Conservation (phyloP, 345 rosid genomes). For the Eucalyptus regnans region DNA sequence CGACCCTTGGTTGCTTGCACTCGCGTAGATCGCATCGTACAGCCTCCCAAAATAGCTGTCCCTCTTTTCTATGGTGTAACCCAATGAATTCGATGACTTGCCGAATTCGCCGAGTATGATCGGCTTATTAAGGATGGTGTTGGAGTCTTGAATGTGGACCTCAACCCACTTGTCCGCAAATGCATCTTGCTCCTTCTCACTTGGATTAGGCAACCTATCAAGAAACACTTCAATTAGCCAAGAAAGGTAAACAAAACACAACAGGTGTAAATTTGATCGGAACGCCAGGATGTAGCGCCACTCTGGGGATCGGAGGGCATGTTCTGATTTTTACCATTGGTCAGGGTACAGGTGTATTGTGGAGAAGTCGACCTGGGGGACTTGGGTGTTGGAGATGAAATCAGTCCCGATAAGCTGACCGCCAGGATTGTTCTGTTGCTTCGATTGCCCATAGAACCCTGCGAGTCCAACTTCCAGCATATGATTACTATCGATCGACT, state of each 20-base stretch:
- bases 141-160: conserved; percentile 33
- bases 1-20: conserved; percentile 33
- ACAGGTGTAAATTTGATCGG: neutral
- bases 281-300: neutral
- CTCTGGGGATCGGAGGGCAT: neutral
- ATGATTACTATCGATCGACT: conserved; percentile 54
- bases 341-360: conserved; percentile 74
- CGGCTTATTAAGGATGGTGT: conserved; percentile 36
- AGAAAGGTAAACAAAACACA: neutral
- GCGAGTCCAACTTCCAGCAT: conserved; percentile 63
- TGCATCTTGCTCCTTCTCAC: conserved; percentile 13
- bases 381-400: conserved; percentile 49
- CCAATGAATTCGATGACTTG: conserved; percentile 26
- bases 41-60: conserved; percentile 28
- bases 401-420: conserved; percentile 31
- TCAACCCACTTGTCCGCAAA: conserved; percentile 45
- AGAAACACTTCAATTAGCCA: neutral
- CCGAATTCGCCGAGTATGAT: conserved; percentile 54
- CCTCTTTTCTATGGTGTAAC: conserved; percentile 37
- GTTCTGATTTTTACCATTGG: conserved; percentile 29
- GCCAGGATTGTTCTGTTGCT: conserved; percentile 30
- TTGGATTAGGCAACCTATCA: conserved; percentile 37
- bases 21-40: conserved; percentile 26
- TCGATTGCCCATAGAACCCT: conserved; percentile 74
- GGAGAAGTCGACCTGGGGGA: conserved; percentile 51